Percentiles rank a stretch among this genome's conserved stretches.
Conservation (phyloP, 176 grass and related monocot genomes). For the Musa troglodytarum region DNA sequence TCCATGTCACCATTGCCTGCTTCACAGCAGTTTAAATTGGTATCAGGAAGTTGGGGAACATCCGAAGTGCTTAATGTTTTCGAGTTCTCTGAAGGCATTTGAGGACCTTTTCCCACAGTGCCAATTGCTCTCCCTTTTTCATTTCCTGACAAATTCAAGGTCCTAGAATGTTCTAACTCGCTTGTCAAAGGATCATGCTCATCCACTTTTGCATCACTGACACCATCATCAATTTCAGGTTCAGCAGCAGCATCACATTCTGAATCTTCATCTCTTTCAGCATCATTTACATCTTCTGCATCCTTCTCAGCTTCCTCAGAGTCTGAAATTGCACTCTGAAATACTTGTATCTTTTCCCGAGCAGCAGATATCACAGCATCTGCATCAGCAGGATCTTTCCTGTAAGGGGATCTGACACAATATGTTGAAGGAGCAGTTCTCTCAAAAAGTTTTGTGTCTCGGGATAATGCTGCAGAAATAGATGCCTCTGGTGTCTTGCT, state of each 20-base stretch:
- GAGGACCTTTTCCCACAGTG: conserved; percentile 30
- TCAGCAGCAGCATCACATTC: conserved; percentile 65
- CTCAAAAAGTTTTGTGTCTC: conserved; percentile 91
- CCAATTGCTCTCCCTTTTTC: conserved; percentile 22
- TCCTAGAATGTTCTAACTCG: conserved; percentile 24
- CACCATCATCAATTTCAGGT: conserved; percentile 63
- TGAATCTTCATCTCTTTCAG: conserved; percentile 82
- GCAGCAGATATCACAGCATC: conserved; percentile 60
- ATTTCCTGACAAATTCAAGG: conserved; percentile 8
- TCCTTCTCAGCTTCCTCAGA: conserved; percentile 69
- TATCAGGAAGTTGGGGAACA: conserved; percentile 24
- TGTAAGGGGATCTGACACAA: conserved; percentile 72
- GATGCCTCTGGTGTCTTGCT: conserved; percentile 99
- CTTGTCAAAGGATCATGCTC: conserved; percentile 27
- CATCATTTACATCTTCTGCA: conserved; percentile 49
- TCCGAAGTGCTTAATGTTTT: conserved; percentile 30
- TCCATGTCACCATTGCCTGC: conserved; percentile 34
- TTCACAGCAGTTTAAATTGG: conserved; percentile 40
- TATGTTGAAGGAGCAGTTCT: conserved; percentile 90
- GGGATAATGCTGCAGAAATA: conserved; percentile 87
- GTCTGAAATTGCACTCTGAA: conserved; percentile 62
- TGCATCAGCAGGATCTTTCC: conserved; percentile 81
- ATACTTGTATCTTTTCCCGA: conserved; percentile 75
- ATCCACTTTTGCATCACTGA: conserved; percentile 39
- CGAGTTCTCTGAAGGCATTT: conserved; percentile 26